Percentiles rank a stretch among this genome's conserved stretches.
phyloP scores from a whole-genome alignment of 768 basidiomycete species.

The Lactarius quietus region DNA sequence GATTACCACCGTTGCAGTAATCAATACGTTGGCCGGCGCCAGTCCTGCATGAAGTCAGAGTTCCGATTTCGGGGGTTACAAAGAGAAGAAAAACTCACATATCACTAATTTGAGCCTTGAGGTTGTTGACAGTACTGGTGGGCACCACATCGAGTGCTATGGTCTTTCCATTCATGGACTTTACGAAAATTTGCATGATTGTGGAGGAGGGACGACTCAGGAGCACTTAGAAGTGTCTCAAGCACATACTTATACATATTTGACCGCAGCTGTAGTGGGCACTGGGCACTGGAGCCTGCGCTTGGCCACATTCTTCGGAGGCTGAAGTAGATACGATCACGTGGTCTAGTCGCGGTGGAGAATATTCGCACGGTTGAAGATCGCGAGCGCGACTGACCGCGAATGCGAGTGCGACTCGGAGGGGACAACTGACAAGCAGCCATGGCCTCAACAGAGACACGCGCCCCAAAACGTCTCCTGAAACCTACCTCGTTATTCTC shows the following conservation, averaged over 20 bases:
- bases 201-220: neutral
- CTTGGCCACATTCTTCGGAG: too few species aligned
- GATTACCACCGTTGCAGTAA: neutral
- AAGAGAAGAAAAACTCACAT: neutral
- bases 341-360: slow-evolving; percentile 32
- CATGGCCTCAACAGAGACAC: slow-evolving; percentile 7
- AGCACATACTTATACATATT: neutral
- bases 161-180: neutral
- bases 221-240: neutral
- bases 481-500: slow-evolving; percentile 19
- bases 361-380: neutral
- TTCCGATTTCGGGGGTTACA: neutral
- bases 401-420: neutral
- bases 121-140: neutral
- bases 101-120: neutral
- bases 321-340: neutral
- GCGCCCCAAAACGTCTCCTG: slow-evolving; percentile 14
- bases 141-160: neutral
- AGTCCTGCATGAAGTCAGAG: neutral
- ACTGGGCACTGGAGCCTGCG: neutral
- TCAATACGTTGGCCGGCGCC: neutral
- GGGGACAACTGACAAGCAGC: neutral
- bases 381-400: neutral
- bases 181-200: neutral
- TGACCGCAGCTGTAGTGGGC: neutral